Percentiles rank a stretch among this genome's conserved stretches.
phyloP scores from a whole-genome alignment of 768 basidiomycete species.

The Coprinopsis marcescibilis region DNA sequence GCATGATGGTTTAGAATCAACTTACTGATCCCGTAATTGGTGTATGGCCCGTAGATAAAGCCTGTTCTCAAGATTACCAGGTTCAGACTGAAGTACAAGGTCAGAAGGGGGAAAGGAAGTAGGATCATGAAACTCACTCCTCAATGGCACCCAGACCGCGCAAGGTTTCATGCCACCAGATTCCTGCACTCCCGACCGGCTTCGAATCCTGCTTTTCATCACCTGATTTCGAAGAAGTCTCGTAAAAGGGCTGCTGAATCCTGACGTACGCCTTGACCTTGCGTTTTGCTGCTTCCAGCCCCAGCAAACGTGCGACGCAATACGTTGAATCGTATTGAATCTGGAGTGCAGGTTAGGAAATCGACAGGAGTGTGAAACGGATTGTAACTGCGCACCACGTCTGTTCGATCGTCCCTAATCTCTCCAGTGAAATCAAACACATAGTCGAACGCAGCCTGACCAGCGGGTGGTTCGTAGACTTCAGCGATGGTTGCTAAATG shows the following conservation, averaged over 20 bases:
- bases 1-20: constrained; percentile 11
- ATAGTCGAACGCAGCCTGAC: constrained; percentile 64
- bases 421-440: constrained; percentile 88
- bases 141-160: constrained; percentile 69
- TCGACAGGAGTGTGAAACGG: constrained; percentile 4
- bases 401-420: constrained; percentile 65
- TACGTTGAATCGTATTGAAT: constrained; percentile 77
- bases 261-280: constrained; percentile 77
- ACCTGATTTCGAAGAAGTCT: constrained; percentile 59
- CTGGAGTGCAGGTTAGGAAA: constrained; percentile 27
- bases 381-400: constrained; percentile 46
- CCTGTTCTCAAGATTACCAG: constrained; percentile 74
- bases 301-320: constrained; percentile 60
- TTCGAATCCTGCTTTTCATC: constrained; percentile 73
- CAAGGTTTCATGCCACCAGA: constrained; percentile 87
- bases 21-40: constrained; percentile 63
- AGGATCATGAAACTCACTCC: constrained; percentile 39
- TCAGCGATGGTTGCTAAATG: constrained; percentile 57
- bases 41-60: constrained; percentile 78
- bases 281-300: constrained; percentile 72
- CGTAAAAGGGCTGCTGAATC: constrained; percentile 73
- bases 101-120: constrained; percentile 1
- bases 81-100: constrained; percentile 57
- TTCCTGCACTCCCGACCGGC: constrained; percentile 63
- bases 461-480: constrained; percentile 67